Percentiles rank a stretch among this genome's conserved stretches.
These are phyloP conservation scores for Emericellopsis terricola DNA, from an alignment of 495 filamentous ascomycete species.

Conservation along the genomic window DNA sequence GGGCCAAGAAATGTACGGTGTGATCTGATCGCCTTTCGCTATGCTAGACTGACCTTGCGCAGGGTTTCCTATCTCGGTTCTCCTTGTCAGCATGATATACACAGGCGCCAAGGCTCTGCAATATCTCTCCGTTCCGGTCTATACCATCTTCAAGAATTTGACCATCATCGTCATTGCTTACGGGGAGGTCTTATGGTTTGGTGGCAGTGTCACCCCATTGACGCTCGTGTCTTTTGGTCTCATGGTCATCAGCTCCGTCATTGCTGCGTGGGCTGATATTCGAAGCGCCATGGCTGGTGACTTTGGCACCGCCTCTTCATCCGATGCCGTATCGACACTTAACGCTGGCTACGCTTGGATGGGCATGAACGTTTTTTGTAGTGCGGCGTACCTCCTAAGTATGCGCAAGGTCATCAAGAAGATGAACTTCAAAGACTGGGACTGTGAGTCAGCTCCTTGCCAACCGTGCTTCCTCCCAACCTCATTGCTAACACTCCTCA, in stretches of 20 bases:
- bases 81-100: conserved; percentile 99
- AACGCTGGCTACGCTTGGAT: conserved; percentile 98
- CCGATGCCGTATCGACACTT: conserved; percentile 70
- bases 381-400: conserved; percentile 69
- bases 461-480: background rate
- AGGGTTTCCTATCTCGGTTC: conserved; percentile 96
- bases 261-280: conserved; percentile 97
- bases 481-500: conserved; percentile 24
- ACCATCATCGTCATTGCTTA: conserved; percentile 98
- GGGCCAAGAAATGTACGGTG: conserved; percentile 87
- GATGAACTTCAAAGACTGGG: conserved; percentile 99
- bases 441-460: conserved; percentile 55
- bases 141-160: conserved; percentile 99
- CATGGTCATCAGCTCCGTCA: conserved; percentile 89
- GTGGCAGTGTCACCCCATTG: conserved; percentile 74
- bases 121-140: conserved; percentile 92
- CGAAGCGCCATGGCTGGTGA: conserved; percentile 53
- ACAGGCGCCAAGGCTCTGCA: conserved; percentile 92
- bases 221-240: conserved; percentile 90
- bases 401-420: conserved; percentile 99
- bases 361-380: conserved; percentile 92
- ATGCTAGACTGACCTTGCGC: conserved; percentile 12
- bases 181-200: conserved; percentile 97
- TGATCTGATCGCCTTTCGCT: background rate
- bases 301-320: conserved; percentile 29